These are phyloP conservation scores for Fraxinus anomala DNA, from an alignment of 257 asterid species.

Conservation along the genomic window DNA sequence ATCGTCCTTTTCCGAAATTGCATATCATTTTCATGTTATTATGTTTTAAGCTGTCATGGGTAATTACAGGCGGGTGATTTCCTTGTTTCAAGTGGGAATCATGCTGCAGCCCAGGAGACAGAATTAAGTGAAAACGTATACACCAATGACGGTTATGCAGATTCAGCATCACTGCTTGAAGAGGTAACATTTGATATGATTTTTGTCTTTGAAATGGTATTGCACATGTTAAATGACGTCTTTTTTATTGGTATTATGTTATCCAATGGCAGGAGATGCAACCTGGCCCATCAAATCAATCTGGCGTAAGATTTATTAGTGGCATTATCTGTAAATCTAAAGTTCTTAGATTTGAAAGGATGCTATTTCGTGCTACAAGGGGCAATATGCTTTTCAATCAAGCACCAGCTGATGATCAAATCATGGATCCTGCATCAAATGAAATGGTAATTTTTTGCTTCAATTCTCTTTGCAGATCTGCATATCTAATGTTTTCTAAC, in stretches of 20 bases:
- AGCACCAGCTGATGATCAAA: constrained; percentile 72
- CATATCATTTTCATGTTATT: constrained; percentile 15
- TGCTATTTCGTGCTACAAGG: constrained; percentile 95
- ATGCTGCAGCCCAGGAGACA: constrained; percentile 60
- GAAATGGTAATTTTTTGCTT: constrained; percentile 64
- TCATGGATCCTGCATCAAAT: constrained; percentile 78
- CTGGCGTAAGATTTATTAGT: constrained; percentile 91
- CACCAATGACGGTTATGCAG: constrained; percentile 48
- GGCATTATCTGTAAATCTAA: constrained; percentile 88
- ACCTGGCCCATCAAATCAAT: constrained; percentile 74
- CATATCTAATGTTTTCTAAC: constrained; percentile 14
- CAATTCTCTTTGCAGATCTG: constrained; percentile 25
- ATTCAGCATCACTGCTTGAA: constrained; percentile 73
- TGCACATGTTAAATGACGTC: constrained; percentile 4
- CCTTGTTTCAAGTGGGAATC: constrained; percentile 72
- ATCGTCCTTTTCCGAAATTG: not conserved
- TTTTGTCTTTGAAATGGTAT: constrained; percentile 18
- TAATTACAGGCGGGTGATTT: constrained; percentile 83
- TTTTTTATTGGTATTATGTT: constrained; percentile 30
- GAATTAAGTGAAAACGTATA: constrained; percentile 74
- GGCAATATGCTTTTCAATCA: constrained; percentile 98
- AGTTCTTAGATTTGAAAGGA: constrained; percentile 83
- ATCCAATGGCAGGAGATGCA: constrained; percentile 72
- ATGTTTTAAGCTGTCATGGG: constrained; percentile 23
- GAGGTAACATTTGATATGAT: constrained; percentile 53